These are phyloP conservation scores for Cladosporium oxysporum DNA, from an alignment of 2,329 filamentous ascomycete genomes.

Conservation along the genomic window DNA sequence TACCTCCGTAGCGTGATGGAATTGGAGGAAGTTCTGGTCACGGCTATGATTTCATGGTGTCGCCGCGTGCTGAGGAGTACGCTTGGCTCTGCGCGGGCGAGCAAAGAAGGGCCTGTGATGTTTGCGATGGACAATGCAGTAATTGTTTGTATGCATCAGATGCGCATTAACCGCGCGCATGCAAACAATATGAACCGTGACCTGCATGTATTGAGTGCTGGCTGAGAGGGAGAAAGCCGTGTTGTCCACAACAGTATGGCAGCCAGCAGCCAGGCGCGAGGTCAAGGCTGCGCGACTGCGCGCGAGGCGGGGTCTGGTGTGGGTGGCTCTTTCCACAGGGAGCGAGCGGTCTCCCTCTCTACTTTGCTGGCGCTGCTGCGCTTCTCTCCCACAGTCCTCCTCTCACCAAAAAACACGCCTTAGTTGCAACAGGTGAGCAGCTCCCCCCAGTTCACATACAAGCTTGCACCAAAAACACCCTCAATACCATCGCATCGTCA, in stretches of 20 bases:
- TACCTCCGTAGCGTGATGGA: neutral
- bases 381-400: neutral
- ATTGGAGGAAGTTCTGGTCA: conserved; percentile 1
- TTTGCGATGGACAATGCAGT: neutral
- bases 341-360: too few relatives aligned
- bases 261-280: too few relatives aligned
- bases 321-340: too few relatives aligned
- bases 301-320: too few relatives aligned
- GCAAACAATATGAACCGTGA: neutral
- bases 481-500: neutral
- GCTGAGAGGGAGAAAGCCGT: neutral
- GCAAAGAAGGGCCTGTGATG: neutral
- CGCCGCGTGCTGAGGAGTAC: conserved; percentile 10
- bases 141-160: neutral
- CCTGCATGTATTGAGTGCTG: neutral
- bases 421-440: conserved; percentile 9
- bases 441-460: conserved; percentile 13
- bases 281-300: too few relatives aligned
- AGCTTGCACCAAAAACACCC: conserved; percentile 8
- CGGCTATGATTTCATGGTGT: conserved; percentile 3
- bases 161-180: neutral
- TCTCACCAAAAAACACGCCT: conserved; percentile 12
- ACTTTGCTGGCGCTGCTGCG: neutral
- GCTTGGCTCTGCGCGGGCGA: neutral
- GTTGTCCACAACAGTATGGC: too few relatives aligned